These are phyloP conservation scores for Arthonia radiata DNA, from an alignment of 495 filamentous ascomycete species.

Conservation along the genomic window DNA sequence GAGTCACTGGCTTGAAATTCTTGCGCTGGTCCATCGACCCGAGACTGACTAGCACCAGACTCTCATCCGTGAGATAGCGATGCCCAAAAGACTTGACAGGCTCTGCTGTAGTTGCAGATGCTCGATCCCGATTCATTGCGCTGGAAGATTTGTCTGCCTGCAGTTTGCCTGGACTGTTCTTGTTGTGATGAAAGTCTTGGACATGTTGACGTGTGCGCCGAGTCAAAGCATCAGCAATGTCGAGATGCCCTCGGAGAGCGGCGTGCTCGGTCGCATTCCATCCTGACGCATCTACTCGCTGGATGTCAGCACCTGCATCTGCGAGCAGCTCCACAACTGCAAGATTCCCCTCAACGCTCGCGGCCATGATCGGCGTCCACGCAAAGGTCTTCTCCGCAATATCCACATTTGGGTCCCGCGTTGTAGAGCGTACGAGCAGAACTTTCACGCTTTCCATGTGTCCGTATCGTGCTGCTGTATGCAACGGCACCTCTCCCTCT, in stretches of 20 bases:
- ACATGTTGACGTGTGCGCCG: constrained; percentile 24
- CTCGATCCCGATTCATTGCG: no score
- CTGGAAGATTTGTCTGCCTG: no score
- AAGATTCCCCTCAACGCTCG: constrained; percentile 65
- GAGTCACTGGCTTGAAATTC: constrained; percentile 48
- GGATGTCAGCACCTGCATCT: constrained; percentile 47
- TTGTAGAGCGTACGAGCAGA: constrained; percentile 39
- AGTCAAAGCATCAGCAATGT: constrained; percentile 44
- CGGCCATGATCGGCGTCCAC: constrained; percentile 85
- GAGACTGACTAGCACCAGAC: constrained; percentile 74
- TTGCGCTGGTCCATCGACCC: constrained; percentile 87
- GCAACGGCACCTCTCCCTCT: constrained; percentile 78
- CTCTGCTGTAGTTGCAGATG: constrained; percentile 33
- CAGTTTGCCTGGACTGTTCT: no score
- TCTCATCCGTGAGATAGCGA: constrained; percentile 70
- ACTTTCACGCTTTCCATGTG: constrained; percentile 55
- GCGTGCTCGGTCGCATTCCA: constrained; percentile 95
- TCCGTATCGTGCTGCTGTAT: constrained; percentile 75
- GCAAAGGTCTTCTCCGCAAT: constrained; percentile 61
- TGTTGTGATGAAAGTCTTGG: no score
- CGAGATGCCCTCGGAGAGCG: constrained; percentile 60
- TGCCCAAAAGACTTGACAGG: constrained; percentile 71
- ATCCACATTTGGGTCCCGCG: constrained; percentile 51
- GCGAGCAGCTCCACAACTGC: constrained; percentile 44
- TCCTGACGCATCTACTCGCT: constrained; percentile 55